These are phyloP conservation scores for Cunninghamia lanceolata DNA, from an alignment of 75 land plant genomes.

Conservation along the genomic window DNA sequence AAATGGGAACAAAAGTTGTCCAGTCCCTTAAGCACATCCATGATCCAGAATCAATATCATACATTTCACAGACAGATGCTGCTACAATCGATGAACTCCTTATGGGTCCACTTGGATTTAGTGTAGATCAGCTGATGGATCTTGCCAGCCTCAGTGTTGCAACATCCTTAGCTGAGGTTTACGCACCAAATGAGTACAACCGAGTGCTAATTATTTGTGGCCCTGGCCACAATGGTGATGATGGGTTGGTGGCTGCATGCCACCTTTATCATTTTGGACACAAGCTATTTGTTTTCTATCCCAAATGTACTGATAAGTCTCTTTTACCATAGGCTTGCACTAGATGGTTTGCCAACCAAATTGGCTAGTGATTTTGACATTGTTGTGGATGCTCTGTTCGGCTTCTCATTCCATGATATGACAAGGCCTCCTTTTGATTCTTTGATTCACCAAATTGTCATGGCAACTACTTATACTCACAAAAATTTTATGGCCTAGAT, in stretches of 20 bases:
- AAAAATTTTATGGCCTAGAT: too few species aligned
- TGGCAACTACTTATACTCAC: too few species aligned
- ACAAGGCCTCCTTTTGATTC: too few species aligned
- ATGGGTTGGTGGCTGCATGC: constrained; percentile 95
- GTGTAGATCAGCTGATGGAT: constrained; percentile 45
- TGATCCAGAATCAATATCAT: constrained; percentile 27
- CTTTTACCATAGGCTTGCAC: constrained; percentile 70
- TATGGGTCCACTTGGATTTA: too few species aligned
- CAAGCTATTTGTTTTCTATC: constrained; percentile 73
- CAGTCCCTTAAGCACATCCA: not conserved
- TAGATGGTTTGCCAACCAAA: constrained; percentile 65
- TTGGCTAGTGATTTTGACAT: constrained; percentile 69
- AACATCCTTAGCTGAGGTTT: constrained; percentile 83
- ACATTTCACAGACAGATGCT: too few species aligned
- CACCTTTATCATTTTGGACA: constrained; percentile 95
- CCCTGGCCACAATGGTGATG: constrained; percentile 98
- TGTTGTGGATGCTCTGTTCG: constrained; percentile 93
- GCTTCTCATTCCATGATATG: constrained; percentile 93
- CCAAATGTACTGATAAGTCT: constrained; percentile 85
- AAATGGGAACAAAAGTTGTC: not conserved
- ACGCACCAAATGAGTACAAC: constrained; percentile 45
- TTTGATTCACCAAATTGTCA: too few species aligned
- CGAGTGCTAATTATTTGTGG: constrained; percentile 92
- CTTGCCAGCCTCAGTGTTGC: constrained; percentile 96
- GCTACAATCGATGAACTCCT: too few species aligned